Percentiles rank a stretch among this genome's conserved stretches.
phyloP scores from a whole-genome alignment of 495 filamentous ascomycete genomes.

The Penicillium paxilli region DNA sequence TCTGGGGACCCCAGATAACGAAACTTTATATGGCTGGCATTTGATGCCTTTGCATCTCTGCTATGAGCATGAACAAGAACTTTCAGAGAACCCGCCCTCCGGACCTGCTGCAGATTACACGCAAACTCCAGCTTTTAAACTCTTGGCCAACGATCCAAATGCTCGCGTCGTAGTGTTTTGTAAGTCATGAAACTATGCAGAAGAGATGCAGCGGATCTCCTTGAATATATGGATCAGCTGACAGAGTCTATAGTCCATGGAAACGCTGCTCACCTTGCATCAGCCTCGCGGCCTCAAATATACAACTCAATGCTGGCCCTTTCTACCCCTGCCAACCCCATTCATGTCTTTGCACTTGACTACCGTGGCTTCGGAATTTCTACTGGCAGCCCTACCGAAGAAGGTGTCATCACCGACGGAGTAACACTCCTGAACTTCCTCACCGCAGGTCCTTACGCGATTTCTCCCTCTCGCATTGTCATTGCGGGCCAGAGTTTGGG shows the following conservation, averaged over 20 bases:
- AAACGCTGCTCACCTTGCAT: slow-evolving; percentile 49
- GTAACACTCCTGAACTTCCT: slow-evolving; percentile 64
- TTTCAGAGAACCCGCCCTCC: slow-evolving; percentile 43
- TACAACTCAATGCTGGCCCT: slow-evolving; percentile 42
- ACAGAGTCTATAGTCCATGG: slow-evolving; percentile 44
- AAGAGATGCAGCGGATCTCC: no score
- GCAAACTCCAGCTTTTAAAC: slow-evolving; percentile 47
- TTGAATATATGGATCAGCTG: neutral
- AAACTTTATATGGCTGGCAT: slow-evolving; percentile 62
- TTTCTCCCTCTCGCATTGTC: slow-evolving; percentile 71
- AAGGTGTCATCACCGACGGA: slow-evolving; percentile 80
- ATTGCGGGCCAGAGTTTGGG: slow-evolving; percentile 89
- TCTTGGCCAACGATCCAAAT: slow-evolving; percentile 56
- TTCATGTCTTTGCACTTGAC: slow-evolving; percentile 74
- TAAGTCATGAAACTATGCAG: no score
- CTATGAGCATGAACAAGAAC: slow-evolving; percentile 43
- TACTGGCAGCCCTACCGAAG: slow-evolving; percentile 76
- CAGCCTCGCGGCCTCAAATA: slow-evolving; percentile 41
- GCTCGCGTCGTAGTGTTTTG: slow-evolving; percentile 58
- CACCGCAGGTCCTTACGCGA: slow-evolving; percentile 38
- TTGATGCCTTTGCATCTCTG: slow-evolving; percentile 58
- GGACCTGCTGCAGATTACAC: slow-evolving; percentile 44
- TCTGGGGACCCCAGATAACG: slow-evolving; percentile 56
- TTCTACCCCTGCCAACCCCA: slow-evolving; percentile 49
- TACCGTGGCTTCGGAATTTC: slow-evolving; percentile 89